Evolutionary conservation across 805 yeast genomes (phyloP).

Genomic region (Spathaspora boniae): DNA sequence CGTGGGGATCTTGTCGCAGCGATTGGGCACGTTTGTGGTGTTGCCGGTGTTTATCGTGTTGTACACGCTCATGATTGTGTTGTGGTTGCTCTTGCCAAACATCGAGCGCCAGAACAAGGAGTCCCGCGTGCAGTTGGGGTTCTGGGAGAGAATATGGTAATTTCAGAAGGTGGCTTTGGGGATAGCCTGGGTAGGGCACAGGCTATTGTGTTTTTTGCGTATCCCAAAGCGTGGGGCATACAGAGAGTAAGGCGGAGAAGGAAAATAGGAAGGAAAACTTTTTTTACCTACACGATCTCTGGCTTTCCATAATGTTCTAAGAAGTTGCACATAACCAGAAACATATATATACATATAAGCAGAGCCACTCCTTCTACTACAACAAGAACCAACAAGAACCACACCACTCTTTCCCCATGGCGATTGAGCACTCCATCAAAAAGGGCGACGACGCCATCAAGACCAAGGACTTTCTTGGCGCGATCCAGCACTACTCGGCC

Average conservation of each 20-base stretch:
- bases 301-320: not conserved
- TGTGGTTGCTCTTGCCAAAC: constrained; percentile 44
- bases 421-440: constrained; percentile 33
- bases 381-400: not conserved
- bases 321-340: not conserved
- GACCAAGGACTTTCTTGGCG: constrained; percentile 39
- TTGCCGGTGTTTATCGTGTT: constrained; percentile 45
- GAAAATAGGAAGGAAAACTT: not conserved
- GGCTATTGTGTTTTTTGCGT: too few relatives aligned
- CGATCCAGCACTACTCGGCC: constrained; percentile 36
- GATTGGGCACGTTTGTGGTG: constrained; percentile 45
- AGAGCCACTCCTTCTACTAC: not conserved
- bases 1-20: constrained; percentile 48
- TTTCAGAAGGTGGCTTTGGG: too few relatives aligned
- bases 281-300: not conserved
- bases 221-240: too few relatives aligned
- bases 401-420: constrained; percentile 21
- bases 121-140: constrained; percentile 3
- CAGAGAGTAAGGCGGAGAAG: too few relatives aligned
- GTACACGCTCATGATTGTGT: constrained; percentile 26
- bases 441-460: constrained; percentile 31
- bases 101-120: constrained; percentile 3
- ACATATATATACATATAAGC: not conserved
- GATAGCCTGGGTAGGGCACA: too few relatives aligned
- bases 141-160: constrained; percentile 16